A percentile compares a stretch with the other conserved stretches of the same genome.
These are phyloP conservation scores for Blastobotrys malaysiensis DNA, from an alignment of 1,139 yeast species.

Conservation along the genomic window DNA sequence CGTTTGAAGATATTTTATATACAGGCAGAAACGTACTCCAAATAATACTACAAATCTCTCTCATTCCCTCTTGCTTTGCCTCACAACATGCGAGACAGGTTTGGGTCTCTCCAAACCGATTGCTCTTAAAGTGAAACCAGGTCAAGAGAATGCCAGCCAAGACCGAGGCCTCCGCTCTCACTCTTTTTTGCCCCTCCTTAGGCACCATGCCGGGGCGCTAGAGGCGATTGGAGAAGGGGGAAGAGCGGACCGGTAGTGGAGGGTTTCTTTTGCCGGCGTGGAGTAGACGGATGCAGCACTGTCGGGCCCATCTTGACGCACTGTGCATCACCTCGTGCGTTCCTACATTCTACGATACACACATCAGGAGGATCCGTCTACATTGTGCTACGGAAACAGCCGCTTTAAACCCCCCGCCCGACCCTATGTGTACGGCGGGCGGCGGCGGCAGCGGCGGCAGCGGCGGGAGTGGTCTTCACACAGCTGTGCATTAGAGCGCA, in stretches of 20 bases:
- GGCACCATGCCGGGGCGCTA: not conserved
- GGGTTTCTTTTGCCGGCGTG: not conserved
- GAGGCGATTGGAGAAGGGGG: not conserved
- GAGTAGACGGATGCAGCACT: not conserved
- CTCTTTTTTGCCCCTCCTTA: not conserved
- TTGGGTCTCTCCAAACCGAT: not conserved
- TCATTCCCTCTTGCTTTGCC: not conserved
- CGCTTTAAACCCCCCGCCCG: not conserved
- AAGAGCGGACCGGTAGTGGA: not conserved
- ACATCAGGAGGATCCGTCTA: not conserved
- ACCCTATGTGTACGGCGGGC: no score
- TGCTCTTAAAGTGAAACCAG: not conserved
- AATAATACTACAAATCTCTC: not conserved
- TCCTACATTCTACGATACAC: not conserved
- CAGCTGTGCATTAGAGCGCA: not conserved
- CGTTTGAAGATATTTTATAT: not conserved
- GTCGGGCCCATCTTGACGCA: not conserved
- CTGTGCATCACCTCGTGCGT: not conserved
- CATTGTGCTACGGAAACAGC: no score
- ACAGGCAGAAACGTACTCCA: not conserved
- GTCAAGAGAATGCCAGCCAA: not conserved
- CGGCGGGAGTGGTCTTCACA: no score
- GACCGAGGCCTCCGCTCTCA: not conserved
- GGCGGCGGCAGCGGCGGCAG: no score
- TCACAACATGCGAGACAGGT: not conserved